Evolutionary conservation across 768 basidiomycete genomes (phyloP).

Genomic region (Mycena capillaripes): DNA sequence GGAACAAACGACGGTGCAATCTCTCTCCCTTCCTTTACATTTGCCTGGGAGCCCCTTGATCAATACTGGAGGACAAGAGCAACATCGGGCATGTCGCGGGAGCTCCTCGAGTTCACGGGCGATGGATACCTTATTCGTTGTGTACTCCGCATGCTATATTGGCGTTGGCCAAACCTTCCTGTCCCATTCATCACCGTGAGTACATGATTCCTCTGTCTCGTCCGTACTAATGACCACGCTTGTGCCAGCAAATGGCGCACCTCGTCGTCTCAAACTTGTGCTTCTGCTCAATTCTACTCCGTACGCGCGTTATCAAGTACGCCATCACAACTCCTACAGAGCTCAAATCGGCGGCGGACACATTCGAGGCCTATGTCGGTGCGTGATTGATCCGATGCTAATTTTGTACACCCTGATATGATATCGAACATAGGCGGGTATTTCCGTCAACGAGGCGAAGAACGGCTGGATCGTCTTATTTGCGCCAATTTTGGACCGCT

Average conservation of each 20-base stretch:
- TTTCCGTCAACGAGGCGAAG: constrained; percentile 4
- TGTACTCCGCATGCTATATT: constrained; percentile 2
- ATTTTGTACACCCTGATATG: neutral
- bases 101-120: constrained; percentile 13
- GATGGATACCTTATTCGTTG: constrained; percentile 10
- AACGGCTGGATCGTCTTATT: neutral
- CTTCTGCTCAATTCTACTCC: constrained; percentile 5
- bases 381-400: neutral
- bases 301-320: neutral
- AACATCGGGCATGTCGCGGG: constrained; percentile 4
- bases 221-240: neutral
- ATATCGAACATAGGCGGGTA: neutral
- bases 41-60: neutral
- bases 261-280: constrained; percentile 4
- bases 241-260: neutral
- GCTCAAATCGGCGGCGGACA: constrained; percentile 8
- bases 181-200: neutral
- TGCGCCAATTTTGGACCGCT: constrained; percentile 5
- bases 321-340: neutral
- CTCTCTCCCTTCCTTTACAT: neutral
- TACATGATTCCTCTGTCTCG: neutral
- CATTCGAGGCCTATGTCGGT: neutral
- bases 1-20: constrained; percentile 39
- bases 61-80: constrained; percentile 6
- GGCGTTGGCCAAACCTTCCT: neutral